Base-by-base conservation (phyloP, 345 rosid genomes). In the Citropsis articulata region DNA sequence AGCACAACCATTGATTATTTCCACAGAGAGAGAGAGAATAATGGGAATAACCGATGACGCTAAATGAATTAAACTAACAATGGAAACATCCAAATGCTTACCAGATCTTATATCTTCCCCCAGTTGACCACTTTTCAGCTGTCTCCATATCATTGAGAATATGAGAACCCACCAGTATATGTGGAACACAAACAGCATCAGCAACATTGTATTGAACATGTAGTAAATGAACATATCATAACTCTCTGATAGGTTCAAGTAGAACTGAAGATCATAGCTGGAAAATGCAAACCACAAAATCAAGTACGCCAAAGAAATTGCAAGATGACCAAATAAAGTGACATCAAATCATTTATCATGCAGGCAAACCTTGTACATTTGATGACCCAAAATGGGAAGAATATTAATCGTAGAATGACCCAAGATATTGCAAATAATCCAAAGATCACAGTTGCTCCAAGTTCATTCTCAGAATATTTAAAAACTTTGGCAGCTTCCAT, bases 101-200 rank as follows among this genome's bases (percentile, higher is more conserved):
- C 99, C 99, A 21, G 97, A 92, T 94, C 99, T 92, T 76, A 96
- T 94, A 82, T 94, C 98, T 86, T 94, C 98, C 63, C 97, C 99
- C 5, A 96, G 94, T 87, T 85, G 81, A 86, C 99, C 98, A 69
- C 92, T 97, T 82, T 87, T 84, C 36, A 94, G 90, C 73, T 92
- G 97, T 87, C 88, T 90, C 81, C 48, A 85, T 69, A 94, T 92
- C 99, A 94, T 96, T 42, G 93, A 83, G 77, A 84, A 92, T 68
- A 97, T 97, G 75, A 97, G 95, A 84, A 83, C 72, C 99, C 98
- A 97, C 99, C 99, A 97, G 83, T 97, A 97, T 66, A 94, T 81
- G 84, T 97, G 99, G 92, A 94, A 97, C 36, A 91, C 92, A 73
- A 97, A 89, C 72, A 97, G 84, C 87, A 71, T 92, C 86, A 97